A percentile compares a stretch with the other conserved stretches of the same genome.
Evolutionary conservation across 345 rosid species (phyloP).

Genomic region (Gossypium ekmanianum): DNA sequence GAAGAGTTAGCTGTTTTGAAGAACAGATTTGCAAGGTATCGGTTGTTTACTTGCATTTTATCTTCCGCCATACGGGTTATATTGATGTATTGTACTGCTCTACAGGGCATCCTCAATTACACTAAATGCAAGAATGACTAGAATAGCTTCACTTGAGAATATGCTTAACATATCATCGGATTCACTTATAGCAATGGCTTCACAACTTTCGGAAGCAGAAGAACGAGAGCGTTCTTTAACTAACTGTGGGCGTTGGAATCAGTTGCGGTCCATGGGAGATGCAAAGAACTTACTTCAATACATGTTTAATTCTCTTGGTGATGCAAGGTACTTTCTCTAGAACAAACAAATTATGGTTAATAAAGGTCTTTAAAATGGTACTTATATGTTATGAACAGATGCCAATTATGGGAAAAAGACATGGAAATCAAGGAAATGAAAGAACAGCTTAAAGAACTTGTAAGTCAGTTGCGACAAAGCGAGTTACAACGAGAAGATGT

Average conservation of each 20-base stretch:
- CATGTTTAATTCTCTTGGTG: constrained; percentile 85
- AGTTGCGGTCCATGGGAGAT: constrained; percentile 96
- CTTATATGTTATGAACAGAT: constrained; percentile 41
- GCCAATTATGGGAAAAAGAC: constrained; percentile 92
- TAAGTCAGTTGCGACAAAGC: constrained; percentile 2
- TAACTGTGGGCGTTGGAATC: constrained; percentile 96
- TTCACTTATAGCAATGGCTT: constrained; percentile 96
- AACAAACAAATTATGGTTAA: not conserved
- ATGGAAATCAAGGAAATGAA: constrained; percentile 89
- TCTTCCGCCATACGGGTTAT: not conserved
- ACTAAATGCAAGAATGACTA: constrained; percentile 83
- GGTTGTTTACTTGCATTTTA: not conserved
- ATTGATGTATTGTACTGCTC: constrained; percentile 15
- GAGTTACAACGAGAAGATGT: not conserved
- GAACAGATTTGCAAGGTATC: constrained; percentile 89
- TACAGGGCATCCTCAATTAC: constrained; percentile 93
- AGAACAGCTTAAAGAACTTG: constrained; percentile 29
- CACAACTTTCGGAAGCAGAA: constrained; percentile 98
- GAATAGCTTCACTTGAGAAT: constrained; percentile 84
- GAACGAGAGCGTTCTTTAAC: constrained; percentile 88
- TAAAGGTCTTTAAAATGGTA: not conserved
- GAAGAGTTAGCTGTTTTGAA: constrained; percentile 88
- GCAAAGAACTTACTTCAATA: constrained; percentile 95
- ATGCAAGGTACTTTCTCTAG: constrained; percentile 55
- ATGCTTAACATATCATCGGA: constrained; percentile 90